phyloP scores from a whole-genome alignment of 176 grass and related monocot species.

The Avena insularis region DNA sequence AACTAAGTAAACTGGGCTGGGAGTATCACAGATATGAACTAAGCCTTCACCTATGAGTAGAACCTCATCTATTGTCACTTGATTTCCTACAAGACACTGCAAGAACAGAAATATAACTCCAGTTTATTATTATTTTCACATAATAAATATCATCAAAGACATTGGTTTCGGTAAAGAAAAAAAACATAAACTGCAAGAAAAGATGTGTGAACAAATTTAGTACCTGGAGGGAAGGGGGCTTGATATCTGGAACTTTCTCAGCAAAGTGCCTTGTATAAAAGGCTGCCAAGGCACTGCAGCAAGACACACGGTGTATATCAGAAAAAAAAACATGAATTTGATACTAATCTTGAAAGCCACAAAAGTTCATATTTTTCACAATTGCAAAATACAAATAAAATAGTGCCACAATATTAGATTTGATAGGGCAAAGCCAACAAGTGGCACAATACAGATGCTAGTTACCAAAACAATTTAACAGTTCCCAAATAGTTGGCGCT shows the following conservation, averaged over 20 bases:
- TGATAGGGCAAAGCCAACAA: not conserved
- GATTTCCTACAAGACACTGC: slow-evolving; percentile 20
- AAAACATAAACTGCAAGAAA: slow-evolving; percentile 33
- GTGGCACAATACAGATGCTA: slow-evolving; percentile 1
- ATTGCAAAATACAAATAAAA: slow-evolving; percentile 11
- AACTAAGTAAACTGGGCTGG: not conserved
- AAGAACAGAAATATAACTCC: not conserved
- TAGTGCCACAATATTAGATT: not conserved
- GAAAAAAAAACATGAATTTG: slow-evolving; percentile 14
- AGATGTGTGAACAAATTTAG: slow-evolving; percentile 27
- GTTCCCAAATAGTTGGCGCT: not conserved
- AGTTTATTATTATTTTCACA: not conserved
- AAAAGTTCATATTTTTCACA: not conserved
- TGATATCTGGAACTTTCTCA: slow-evolving; percentile 87
- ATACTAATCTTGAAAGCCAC: slow-evolving; percentile 34
- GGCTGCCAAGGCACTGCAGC: slow-evolving; percentile 89
- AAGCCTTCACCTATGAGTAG: not conserved
- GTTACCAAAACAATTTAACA: not conserved
- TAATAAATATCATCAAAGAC: slow-evolving; percentile 15
- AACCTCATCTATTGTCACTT: not conserved
- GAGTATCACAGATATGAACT: slow-evolving; percentile 13
- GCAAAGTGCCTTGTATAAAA: slow-evolving; percentile 99
- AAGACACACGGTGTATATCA: slow-evolving; percentile 31
- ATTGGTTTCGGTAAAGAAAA: not conserved
- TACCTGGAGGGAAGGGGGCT: slow-evolving; percentile 90